These are phyloP conservation scores for Fusarium lateritium DNA, from an alignment of 2,329 filamentous ascomycete species.

Conservation along the genomic window DNA sequence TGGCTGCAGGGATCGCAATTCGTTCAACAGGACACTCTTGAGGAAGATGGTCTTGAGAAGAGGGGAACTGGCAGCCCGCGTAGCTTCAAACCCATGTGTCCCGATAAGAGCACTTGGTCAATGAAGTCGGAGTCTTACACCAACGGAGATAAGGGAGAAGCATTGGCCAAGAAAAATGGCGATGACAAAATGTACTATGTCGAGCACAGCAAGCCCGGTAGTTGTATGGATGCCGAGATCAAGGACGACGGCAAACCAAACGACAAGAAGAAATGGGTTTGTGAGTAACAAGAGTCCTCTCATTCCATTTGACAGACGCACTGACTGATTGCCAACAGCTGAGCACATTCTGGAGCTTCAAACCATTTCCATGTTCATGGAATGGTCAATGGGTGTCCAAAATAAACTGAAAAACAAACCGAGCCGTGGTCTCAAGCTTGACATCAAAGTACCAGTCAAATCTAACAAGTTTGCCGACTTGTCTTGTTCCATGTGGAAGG, in stretches of 20 bases:
- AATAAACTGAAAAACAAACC: background rate
- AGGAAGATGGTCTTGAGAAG: background rate
- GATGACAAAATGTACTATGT: slow-evolving; percentile 3
- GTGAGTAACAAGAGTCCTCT: slow-evolving; percentile 12
- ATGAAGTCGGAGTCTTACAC: background rate
- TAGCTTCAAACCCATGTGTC: background rate
- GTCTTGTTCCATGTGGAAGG: background rate
- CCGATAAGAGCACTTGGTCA: background rate
- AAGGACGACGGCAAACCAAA: background rate
- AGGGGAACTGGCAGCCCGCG: background rate
- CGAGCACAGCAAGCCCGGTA: background rate
- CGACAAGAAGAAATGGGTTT: background rate
- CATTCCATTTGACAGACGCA: background rate
- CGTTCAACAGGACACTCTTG: no score
- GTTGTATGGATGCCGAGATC: background rate
- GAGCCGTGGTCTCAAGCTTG: background rate
- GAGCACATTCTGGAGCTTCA: slow-evolving; percentile 17
- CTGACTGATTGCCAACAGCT: slow-evolving; percentile 4
- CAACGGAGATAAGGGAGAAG: background rate
- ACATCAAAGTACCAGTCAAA: background rate
- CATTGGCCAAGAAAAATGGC: background rate
- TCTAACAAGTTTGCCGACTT: background rate
- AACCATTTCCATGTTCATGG: background rate
- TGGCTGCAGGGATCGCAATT: background rate
- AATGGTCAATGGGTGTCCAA: slow-evolving; percentile 7